Base-by-base conservation (phyloP, 495 filamentous ascomycete species). In the Eremomyces bilateralis region DNA sequence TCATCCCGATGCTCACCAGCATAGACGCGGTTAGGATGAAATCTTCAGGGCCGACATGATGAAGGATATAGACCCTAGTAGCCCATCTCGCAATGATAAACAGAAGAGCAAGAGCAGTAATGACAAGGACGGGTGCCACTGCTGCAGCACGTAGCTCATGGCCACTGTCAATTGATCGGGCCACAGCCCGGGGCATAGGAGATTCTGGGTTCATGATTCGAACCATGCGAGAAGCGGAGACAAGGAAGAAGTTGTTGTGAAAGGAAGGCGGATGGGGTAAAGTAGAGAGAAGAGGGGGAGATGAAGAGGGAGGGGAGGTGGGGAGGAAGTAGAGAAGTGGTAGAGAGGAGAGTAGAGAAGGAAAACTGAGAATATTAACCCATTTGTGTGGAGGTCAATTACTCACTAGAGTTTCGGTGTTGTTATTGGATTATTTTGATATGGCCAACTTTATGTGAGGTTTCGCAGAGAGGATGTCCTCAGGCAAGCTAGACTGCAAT, bases 61-160 rank as follows among this genome's bases (percentile, higher is more conserved):
- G 38, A 2, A 43, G 27, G 10, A 53, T 15, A 15, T 19, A 31
- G 18, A 37, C 31, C 19, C 49, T 39, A 1, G 47, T 46, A 30
- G 45, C 48, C 40, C 42, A 50, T 42, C 49, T 32, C 25, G 39
- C 3, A 12, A 33, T 35, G 4, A 49, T 44, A n/a, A 47, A 41
- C 18, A 20, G 18, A 1, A 29, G 34, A n/a, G 43, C 42, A 6
- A 47, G 13, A 0, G 35, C 20, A 1, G 37, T 37, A 20, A 24
- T 35, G 2, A 33, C 41, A 10, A 49, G 32, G 5, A 38, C 33
- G 8, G 46, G 46, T 10, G 22, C 44, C 3, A 49, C 36, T 1
- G 44, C 41, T 34, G 42, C 32, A 40, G 40, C n/a, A n/a, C n/a
- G 24, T 6, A 13, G 13, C 13, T 27, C 24, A 27, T 8, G 24